phyloP scores from a whole-genome alignment of 176 grass and related monocot species.

The Microstegium vimineum region DNA sequence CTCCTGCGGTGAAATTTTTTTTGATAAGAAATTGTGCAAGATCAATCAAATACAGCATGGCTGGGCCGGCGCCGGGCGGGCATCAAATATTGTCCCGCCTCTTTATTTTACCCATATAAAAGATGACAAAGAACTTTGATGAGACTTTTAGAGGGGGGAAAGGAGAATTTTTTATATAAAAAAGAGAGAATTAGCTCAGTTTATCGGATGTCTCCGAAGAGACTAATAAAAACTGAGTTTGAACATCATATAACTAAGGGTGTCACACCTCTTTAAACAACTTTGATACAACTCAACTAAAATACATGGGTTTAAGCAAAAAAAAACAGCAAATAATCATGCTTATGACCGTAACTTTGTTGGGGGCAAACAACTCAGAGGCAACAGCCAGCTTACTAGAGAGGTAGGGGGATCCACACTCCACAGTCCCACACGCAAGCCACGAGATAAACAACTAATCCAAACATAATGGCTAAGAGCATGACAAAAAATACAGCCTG shows the following conservation, averaged over 20 bases:
- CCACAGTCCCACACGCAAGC: neutral
- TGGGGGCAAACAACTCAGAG: neutral
- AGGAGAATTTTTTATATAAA: too few relatives aligned
- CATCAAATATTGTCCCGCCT: neutral
- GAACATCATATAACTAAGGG: neutral
- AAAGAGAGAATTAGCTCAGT: too few relatives aligned
- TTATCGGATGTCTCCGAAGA: too few relatives aligned
- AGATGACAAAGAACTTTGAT: neutral
- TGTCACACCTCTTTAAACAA: too few relatives aligned
- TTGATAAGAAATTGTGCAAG: neutral
- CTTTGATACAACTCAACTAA: too few relatives aligned
- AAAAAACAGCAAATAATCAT: too few relatives aligned
- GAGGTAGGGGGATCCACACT: neutral
- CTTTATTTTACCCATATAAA: too few relatives aligned
- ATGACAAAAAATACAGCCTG: neutral
- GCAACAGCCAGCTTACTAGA: neutral
- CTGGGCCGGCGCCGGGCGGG: too few relatives aligned
- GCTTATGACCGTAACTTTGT: neutral
- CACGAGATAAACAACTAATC: neutral
- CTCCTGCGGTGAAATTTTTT: neutral
- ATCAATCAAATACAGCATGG: too few relatives aligned
- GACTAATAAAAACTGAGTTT: neutral
- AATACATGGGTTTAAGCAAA: too few relatives aligned
- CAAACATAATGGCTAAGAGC: neutral
- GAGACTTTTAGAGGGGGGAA: too few relatives aligned